phyloP scores from a whole-genome alignment of 2,329 filamentous ascomycete genomes.

The Colletotrichum theobromicola region DNA sequence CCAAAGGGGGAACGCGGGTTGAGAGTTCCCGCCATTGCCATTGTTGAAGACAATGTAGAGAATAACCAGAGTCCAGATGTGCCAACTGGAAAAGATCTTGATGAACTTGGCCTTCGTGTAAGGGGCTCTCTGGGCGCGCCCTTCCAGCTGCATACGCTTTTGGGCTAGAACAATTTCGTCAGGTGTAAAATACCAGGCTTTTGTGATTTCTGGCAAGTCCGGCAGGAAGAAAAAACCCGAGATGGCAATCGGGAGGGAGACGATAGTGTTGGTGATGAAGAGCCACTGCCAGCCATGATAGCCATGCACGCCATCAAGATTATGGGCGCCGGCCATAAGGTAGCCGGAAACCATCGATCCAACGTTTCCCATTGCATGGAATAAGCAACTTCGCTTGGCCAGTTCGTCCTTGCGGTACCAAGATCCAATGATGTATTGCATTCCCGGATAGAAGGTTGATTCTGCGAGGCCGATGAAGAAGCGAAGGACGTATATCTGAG shows the following conservation, averaged over 20 bases:
- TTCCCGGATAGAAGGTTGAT: conserved; percentile 42
- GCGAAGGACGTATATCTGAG: conserved; percentile 44
- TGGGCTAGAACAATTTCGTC: conserved; percentile 29
- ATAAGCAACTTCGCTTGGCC: conserved; percentile 56
- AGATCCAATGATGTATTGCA: conserved; percentile 48
- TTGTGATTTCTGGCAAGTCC: conserved; percentile 46
- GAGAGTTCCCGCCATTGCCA: conserved; percentile 42
- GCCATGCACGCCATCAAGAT: conserved; percentile 53
- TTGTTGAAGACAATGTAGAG: conserved; percentile 53
- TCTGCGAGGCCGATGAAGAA: conserved; percentile 50
- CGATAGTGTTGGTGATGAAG: conserved; percentile 62
- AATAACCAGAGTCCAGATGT: conserved; percentile 39
- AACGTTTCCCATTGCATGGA: conserved; percentile 54
- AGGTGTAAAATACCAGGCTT: conserved; percentile 34
- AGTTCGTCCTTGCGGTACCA: conserved; percentile 49
- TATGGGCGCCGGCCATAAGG: conserved; percentile 59
- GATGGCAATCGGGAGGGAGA: conserved; percentile 56
- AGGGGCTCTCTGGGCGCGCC: conserved; percentile 43
- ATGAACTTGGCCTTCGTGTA: conserved; percentile 55
- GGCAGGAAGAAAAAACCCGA: conserved; percentile 57
- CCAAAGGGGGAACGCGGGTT: conserved; percentile 42
- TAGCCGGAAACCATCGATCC: conserved; percentile 64
- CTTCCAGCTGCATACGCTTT: conserved; percentile 42
- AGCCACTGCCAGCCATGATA: conserved; percentile 60
- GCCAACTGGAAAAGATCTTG: conserved; percentile 62